phyloP scores from a whole-genome alignment of 257 asterid species.

The Jacaranda copaia region DNA sequence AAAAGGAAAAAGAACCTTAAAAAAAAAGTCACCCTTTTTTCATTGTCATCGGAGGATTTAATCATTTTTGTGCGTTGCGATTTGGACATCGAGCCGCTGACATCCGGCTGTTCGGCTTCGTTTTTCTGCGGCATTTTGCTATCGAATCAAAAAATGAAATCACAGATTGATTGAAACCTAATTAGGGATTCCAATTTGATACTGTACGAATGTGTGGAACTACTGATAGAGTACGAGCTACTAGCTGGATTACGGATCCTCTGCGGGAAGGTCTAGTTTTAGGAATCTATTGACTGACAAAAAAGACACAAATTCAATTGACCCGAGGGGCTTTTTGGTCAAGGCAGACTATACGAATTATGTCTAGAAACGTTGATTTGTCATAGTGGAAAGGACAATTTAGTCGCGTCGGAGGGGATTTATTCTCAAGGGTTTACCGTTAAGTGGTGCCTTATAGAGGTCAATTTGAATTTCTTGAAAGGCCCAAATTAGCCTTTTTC shows the following conservation, averaged over 20 bases:
- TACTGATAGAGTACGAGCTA: slow-evolving; percentile 18
- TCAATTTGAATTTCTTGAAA: not conserved
- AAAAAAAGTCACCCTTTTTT: slow-evolving; percentile 50
- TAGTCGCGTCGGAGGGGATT: not conserved
- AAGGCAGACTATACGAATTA: not conserved
- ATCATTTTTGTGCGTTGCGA: slow-evolving; percentile 59
- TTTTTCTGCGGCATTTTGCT: slow-evolving; percentile 64
- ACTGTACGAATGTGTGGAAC: slow-evolving; percentile 33
- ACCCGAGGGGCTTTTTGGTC: not conserved
- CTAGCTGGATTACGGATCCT: slow-evolving; percentile 11
- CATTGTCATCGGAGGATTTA: slow-evolving; percentile 73
- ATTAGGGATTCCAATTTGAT: slow-evolving; percentile 56
- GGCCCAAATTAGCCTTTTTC: not conserved
- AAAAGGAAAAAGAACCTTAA: not conserved
- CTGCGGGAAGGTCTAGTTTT: slow-evolving; percentile 30
- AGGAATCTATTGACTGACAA: not conserved
- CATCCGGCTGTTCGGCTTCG: slow-evolving; percentile 61
- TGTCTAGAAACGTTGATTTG: not conserved
- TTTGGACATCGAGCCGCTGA: slow-evolving; percentile 55
- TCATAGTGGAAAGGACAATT: not conserved
- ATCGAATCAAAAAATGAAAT: slow-evolving; percentile 20
- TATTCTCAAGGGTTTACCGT: not conserved
- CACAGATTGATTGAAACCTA: slow-evolving; percentile 42
- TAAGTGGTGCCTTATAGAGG: not conserved
- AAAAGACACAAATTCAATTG: not conserved